Base-by-base conservation (phyloP, 1,284 basidiomycete species). In the Papiliotrema flavescens region DNA sequence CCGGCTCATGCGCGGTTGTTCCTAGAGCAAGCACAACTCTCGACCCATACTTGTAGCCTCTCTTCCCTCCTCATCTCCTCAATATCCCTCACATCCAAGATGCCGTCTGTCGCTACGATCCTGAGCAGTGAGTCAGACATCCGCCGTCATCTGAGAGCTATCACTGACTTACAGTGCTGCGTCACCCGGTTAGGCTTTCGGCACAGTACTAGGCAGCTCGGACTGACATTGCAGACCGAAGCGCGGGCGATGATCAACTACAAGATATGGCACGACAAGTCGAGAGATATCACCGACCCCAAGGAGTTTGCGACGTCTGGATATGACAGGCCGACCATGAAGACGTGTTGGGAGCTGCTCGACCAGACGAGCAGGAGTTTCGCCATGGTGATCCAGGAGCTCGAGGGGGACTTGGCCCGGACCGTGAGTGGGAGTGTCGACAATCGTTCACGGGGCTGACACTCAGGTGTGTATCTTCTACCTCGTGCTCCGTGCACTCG, bases 401-500 rank as follows among this genome's bases (percentile, higher is more conserved):
- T 98, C 13, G 93, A 98, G 48, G 95, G 93, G 1, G 95, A 98
- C 71, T 79, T 98, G 55, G 90, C 92, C 3, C 81, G 95, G 56
- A 88, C 89, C 45, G 93, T 94, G 67, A 78, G 89, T 85, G 37
- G 4, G 8, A 2, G 41, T 51, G 28, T 22, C 15, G 13, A 19
- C 3, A 20, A 46, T 19, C 9, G 5, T 6, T 11, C 28, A 32
- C 28, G 28, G 5, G 6, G 28, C 6, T 52, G n/a, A 35, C 6
- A 8, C 32, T 42, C 64, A 94, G 91, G 85, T 97, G 61, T 93
- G 90, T 74, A 76, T 99, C 59, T 98, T 97, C 78, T 99, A 98
- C 77, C 84, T 99, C 49, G 88, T 95, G 4, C 83, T 99, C 6
- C 85, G 95, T 24, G 95, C 85, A 1, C 80, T 98, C 32, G 96